Evolutionary conservation across 306 rosid genomes (phyloP).

Genomic region (Fragaria nilgerrensis): DNA sequence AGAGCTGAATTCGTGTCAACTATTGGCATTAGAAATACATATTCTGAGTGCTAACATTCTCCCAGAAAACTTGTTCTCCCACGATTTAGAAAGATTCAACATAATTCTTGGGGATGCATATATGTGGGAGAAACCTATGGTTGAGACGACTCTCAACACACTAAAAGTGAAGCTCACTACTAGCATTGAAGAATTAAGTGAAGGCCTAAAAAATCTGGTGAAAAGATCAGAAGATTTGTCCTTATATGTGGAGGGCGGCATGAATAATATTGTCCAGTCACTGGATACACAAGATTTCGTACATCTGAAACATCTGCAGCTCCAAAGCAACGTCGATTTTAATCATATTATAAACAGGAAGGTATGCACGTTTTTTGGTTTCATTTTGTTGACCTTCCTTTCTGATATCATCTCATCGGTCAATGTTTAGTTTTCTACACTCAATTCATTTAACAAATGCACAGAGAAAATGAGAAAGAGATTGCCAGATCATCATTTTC

Average conservation of each 20-base stretch:
- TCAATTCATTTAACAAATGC: too few species aligned
- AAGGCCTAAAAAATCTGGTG: constrained; percentile 26
- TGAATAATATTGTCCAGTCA: constrained; percentile 27
- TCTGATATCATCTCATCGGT: too few species aligned
- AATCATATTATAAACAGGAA: constrained; percentile 10
- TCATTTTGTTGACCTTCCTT: not conserved
- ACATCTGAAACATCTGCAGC: constrained; percentile 37
- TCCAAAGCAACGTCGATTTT: constrained; percentile 43
- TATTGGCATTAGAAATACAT: constrained; percentile 28
- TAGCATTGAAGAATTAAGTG: constrained; percentile 21
- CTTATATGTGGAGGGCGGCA: constrained; percentile 37
- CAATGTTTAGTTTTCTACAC: too few species aligned
- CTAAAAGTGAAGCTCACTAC: constrained; percentile 30
- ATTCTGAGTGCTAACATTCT: constrained; percentile 11
- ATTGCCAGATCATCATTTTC: too few species aligned
- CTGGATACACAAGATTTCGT: constrained; percentile 41
- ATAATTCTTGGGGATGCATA: constrained; percentile 36
- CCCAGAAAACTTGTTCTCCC: constrained; percentile 28
- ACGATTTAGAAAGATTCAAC: constrained; percentile 27
- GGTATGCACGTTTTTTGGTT: not conserved
- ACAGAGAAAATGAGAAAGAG: too few species aligned
- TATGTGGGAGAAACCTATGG: not conserved
- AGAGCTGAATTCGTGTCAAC: constrained; percentile 31
- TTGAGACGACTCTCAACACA: too few species aligned
- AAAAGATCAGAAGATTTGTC: constrained; percentile 37